Base-by-base conservation (phyloP, 352 stramenopile species). In the Phytophthora ramorum region DNA sequence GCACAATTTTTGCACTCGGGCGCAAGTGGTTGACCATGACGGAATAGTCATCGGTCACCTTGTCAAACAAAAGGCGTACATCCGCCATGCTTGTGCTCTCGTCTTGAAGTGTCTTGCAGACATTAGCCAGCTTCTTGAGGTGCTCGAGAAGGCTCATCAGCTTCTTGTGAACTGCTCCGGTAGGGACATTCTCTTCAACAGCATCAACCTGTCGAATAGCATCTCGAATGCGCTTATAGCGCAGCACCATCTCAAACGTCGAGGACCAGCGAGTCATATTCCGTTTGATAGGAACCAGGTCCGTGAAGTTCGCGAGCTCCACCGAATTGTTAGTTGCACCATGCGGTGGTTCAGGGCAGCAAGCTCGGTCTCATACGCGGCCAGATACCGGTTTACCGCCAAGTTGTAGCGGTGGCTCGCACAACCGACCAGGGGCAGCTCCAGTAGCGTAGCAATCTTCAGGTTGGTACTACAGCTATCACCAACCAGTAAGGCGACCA, bases 251-350 rank as follows among this genome's bases (percentile, higher is more conserved):
- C 8, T 34, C 41, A 32, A 61, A 61, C 8, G 24, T 45, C 17
- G 40, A 53, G 0, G 17, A 26, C 53, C 28, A 61, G 5, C 43
- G 53, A 34, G 53, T 61, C 3, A 22, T 17, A 61, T 61, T 61
- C 53, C 26, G 41, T 45, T 61, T 52, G 53, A 35, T 17, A 35
- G n/a, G 53, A n/a, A 51, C 45, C 6, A 51, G 52, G 16, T 60
- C 53, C 1, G 53, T 61, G 17, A 17, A 16, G 14, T 59, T 59
- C 7, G 52, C 16, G 3, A 61, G 30, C 10, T 61, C 43, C 24
- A 41, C 53, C 7, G 54, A 16, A 19, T 53, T 62, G 54, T 47
- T 62, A 62, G 28, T 32, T 54, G 41, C 17, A 46, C 44, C 54
- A 62, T 62, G 8, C 53, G 20, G 17, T 6, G 24, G 7, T 54